These are phyloP conservation scores for Leucoagaricus sp. DNA, from an alignment of 1,284 basidiomycete genomes.

Conservation along the genomic window DNA sequence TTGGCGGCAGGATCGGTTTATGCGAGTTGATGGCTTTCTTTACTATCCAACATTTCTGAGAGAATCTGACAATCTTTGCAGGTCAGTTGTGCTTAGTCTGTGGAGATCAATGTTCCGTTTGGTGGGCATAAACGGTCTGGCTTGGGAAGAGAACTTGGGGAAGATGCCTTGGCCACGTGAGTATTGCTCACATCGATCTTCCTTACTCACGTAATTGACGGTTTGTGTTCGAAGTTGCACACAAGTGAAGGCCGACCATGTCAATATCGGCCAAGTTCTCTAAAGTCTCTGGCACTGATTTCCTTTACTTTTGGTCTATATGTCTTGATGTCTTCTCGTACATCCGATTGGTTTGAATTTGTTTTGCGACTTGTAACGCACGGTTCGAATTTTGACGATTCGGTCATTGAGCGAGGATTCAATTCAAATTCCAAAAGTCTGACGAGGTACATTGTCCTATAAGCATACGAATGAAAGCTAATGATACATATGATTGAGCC, in stretches of 20 bases:
- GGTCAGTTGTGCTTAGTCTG: conserved; percentile 77
- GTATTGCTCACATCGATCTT: conserved; percentile 25
- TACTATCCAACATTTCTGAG: not conserved
- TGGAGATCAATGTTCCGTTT: conserved; percentile 73
- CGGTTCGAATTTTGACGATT: too few relatives aligned
- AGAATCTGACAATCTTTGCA: conserved; percentile 18
- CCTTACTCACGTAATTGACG: not conserved
- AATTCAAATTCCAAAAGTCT: too few relatives aligned
- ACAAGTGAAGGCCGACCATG: conserved; percentile 14
- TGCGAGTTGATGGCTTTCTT: conserved; percentile 42
- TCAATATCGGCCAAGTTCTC: conserved; percentile 11
- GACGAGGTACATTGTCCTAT: too few relatives aligned
- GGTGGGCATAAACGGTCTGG: conserved; percentile 90
- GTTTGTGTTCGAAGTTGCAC: conserved; percentile 3
- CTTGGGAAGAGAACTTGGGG: conserved; percentile 84
- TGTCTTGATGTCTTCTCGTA: too few relatives aligned
- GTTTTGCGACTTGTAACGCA: too few relatives aligned
- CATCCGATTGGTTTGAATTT: too few relatives aligned
- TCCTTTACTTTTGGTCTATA: too few relatives aligned
- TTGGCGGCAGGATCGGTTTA: conserved; percentile 85
- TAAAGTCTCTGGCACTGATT: too few relatives aligned
- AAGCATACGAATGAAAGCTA: too few relatives aligned
- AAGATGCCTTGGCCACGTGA: conserved; percentile 74
- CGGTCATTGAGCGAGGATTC: too few relatives aligned
- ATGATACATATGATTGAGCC: not conserved